These are phyloP conservation scores for Diaporthe destruens DNA, from an alignment of 2,329 filamentous ascomycete species.

Conservation along the genomic window DNA sequence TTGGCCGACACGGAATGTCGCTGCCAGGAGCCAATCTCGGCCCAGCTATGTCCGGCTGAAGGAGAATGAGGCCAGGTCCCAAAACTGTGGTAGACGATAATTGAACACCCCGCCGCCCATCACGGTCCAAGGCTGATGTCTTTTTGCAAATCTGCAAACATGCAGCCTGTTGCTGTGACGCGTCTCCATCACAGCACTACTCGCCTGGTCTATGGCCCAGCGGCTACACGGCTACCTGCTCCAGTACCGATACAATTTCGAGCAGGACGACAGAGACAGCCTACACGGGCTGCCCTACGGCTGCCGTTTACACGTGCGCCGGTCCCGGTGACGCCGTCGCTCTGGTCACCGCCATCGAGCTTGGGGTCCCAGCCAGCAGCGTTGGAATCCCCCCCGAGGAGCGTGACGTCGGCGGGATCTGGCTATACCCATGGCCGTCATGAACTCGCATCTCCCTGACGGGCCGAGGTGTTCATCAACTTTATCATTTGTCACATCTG, in stretches of 20 bases:
- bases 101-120: not conserved
- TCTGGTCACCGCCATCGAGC: slow-evolving; percentile 34
- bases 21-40: slow-evolving; percentile 15
- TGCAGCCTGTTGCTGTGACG: not conserved
- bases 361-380: slow-evolving; percentile 38
- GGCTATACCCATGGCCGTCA: slow-evolving; percentile 9
- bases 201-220: slow-evolving; percentile 47
- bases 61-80: slow-evolving; percentile 24
- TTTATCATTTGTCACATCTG: not conserved
- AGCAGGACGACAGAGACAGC: slow-evolving; percentile 46
- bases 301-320: slow-evolving; percentile 45
- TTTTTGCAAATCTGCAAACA: not conserved
- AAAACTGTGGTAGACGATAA: not conserved
- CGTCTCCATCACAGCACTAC: slow-evolving; percentile 46
- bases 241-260: slow-evolving; percentile 41
- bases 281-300: slow-evolving; percentile 47
- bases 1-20: slow-evolving; percentile 10
- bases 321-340: slow-evolving; percentile 13
- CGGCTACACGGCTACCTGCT: slow-evolving; percentile 48
- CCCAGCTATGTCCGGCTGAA: not conserved
- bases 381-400: slow-evolving; percentile 38
- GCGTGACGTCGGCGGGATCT: slow-evolving; percentile 16
- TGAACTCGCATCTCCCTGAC: slow-evolving; percentile 22
- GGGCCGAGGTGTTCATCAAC: not conserved
- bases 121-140: not conserved